phyloP scores from a whole-genome alignment of 164 flowering plant species.

The Piper longum region DNA sequence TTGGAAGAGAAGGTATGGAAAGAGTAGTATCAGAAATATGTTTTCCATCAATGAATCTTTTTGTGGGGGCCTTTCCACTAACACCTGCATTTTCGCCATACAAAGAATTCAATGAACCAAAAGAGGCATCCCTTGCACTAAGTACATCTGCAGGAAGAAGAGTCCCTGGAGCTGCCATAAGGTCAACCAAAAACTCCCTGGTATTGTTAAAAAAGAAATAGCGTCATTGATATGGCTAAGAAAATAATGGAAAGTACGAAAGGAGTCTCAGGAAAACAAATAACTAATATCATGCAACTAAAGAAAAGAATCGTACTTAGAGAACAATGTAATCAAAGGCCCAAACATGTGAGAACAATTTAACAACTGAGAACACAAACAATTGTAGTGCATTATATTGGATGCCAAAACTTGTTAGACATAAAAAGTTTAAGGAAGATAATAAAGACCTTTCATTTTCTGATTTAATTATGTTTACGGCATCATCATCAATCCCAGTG shows the following conservation, averaged over 20 bases:
- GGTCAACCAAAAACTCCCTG: constrained; percentile 98
- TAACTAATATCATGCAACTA: too few species aligned
- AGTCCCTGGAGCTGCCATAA: constrained; percentile 97
- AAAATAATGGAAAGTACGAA: too few species aligned
- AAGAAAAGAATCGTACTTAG: too few species aligned
- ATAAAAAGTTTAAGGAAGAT: too few species aligned
- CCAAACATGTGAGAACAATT: too few species aligned
- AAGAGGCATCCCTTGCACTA: constrained; percentile 43
- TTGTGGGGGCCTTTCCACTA: constrained; percentile 18
- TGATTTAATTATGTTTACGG: constrained; percentile 84
- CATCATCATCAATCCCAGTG: constrained; percentile 94
- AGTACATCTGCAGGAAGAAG: constrained; percentile 82
- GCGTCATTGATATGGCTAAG: too few species aligned
- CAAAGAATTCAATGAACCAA: constrained; percentile 29
- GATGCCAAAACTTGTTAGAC: too few species aligned
- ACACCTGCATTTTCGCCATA: constrained; percentile 19
- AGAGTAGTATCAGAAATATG: constrained; percentile 23
- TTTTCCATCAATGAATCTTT: constrained; percentile 13
- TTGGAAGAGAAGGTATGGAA: constrained; percentile 17
- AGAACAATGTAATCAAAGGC: too few species aligned
- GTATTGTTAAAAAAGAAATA: too few species aligned
- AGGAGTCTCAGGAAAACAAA: too few species aligned
- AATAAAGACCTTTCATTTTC: constrained; percentile 61
- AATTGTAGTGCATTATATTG: too few species aligned
- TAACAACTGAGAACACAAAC: too few species aligned